Base-by-base conservation (phyloP, 1,139 yeast genomes). In the Meyerozyma carpophila region DNA sequence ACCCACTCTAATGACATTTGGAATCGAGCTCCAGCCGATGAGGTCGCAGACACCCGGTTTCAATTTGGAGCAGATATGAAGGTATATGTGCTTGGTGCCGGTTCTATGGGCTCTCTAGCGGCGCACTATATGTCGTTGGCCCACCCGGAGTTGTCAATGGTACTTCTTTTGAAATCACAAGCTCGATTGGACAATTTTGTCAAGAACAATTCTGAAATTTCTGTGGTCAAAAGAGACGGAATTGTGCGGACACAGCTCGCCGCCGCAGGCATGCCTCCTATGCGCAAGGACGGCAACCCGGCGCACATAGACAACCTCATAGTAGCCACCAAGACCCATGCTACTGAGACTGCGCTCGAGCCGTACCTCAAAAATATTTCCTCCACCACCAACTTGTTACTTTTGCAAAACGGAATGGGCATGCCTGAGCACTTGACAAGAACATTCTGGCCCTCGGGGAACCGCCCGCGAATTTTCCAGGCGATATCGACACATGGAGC, bases 401-500 rank as follows among this genome's bases (percentile, higher is more conserved):
- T 91, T n/a, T 56, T 90, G 5, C 95, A 90, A 53, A 86, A 87
- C 56, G 95, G 94, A 3, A 70, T 82, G 73, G 95, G 95, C 1
- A 71, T 80, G 38, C 66, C 77, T 4, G 84, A 83, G 13, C 69
- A 71, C 38, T 58, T 89, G 32, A 68, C 70, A 13, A 62, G 67
- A 1, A 53, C 59, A 8, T 68, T 81, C n/a, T 89, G 94, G 84
- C 79, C 80, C 1, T 47, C 54, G 1, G 46, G 46, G 0, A 42
- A 55, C 1, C 58, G 81, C 44, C 96, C 95, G 14, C 67, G 65
- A 14, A 57, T 91, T 8, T 79, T 72, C 55, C 84, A 82, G 56
- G 96, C 91, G 39, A 81, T 91, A 13, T 82, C 84, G 34, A 77
- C 89, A 2, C 97, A 91, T 62, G 98, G 97, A 3, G 89, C 85